phyloP scores from a whole-genome alignment of 768 basidiomycete genomes.

The Termitomyces sp. region DNA sequence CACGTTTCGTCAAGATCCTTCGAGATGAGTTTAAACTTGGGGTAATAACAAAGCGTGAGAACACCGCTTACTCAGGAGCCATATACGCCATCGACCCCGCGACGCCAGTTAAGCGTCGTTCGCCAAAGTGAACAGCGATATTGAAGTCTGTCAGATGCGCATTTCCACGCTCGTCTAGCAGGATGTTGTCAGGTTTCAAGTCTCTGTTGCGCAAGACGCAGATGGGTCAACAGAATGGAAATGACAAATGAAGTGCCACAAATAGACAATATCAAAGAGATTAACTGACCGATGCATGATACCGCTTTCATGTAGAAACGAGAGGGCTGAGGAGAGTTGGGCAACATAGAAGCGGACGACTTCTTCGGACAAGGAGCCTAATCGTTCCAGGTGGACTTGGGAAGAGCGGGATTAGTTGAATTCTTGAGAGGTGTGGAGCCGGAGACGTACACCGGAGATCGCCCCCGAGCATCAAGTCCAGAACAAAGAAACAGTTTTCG shows the following conservation, averaged over 20 bases:
- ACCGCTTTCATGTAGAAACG: conserved; percentile 86
- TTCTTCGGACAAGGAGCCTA: conserved; percentile 72
- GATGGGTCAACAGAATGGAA: conserved; percentile 13
- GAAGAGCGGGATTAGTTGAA: conserved; percentile 12
- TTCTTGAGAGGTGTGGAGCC: conserved; percentile 4
- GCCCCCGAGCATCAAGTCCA: conserved; percentile 96
- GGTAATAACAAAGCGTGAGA: conserved; percentile 4
- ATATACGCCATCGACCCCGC: conserved; percentile 99
- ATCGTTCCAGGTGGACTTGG: conserved; percentile 83
- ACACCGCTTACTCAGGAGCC: conserved; percentile 67
- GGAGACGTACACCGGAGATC: conserved; percentile 80
- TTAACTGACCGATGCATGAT: conserved; percentile 92
- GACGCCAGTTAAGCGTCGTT: conserved; percentile 83
- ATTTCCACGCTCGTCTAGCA: conserved; percentile 92
- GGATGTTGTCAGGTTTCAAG: conserved; percentile 96
- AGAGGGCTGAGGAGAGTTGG: conserved; percentile 82
- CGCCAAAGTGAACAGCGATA: conserved; percentile 95
- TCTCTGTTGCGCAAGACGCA: conserved; percentile 54
- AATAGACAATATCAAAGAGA: conserved; percentile 12
- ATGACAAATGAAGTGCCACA: conserved; percentile 22
- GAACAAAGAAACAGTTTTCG: conserved; percentile 97
- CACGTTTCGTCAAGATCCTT: conserved; percentile 84
- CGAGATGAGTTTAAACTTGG: conserved; percentile 7
- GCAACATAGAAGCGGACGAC: conserved; percentile 87
- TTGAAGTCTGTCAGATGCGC: conserved; percentile 98